These are phyloP conservation scores for Neofusicoccum cordaticola DNA, from an alignment of 2,329 filamentous ascomycete species.

Conservation along the genomic window DNA sequence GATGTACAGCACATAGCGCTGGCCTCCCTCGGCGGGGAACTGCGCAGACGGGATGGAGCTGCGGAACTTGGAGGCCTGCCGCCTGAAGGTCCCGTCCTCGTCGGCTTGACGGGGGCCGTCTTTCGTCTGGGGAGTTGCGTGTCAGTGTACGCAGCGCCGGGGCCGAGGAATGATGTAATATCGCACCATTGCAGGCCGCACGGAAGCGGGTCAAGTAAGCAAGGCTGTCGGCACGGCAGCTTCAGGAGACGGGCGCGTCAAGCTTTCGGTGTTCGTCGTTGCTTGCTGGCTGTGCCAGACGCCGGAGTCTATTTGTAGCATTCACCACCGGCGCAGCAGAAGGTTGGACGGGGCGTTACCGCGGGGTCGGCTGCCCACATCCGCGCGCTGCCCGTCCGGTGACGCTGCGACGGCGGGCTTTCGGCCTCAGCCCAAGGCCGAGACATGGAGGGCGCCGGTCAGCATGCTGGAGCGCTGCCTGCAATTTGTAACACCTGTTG, in stretches of 20 bases:
- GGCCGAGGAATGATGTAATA: background rate
- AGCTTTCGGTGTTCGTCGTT: no score
- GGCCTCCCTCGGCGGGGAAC: conserved; percentile 53
- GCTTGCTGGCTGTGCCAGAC: background rate
- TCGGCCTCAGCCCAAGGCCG: background rate
- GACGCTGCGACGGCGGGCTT: background rate
- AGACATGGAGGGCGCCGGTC: background rate
- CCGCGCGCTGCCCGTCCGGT: background rate
- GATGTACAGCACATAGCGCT: conserved; percentile 59
- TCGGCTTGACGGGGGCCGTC: conserved; percentile 26
- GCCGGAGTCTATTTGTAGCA: background rate
- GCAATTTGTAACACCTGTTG: background rate
- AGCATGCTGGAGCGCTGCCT: background rate
- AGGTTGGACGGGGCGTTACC: background rate
- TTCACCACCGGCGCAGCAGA: background rate
- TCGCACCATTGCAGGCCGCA: background rate
- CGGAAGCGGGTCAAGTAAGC: no score
- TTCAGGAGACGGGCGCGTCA: no score
- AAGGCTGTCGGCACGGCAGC: no score
- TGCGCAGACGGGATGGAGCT: conserved; percentile 51
- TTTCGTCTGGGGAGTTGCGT: background rate
- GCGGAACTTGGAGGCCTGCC: conserved; percentile 56
- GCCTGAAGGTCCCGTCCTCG: conserved; percentile 55
- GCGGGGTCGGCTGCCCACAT: background rate
- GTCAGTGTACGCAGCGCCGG: background rate